Evolutionary conservation across 2,329 filamentous ascomycete species (phyloP), one percentile per base, ranked within the genome.

Genomic region (Talaromyces sp.): DNA sequence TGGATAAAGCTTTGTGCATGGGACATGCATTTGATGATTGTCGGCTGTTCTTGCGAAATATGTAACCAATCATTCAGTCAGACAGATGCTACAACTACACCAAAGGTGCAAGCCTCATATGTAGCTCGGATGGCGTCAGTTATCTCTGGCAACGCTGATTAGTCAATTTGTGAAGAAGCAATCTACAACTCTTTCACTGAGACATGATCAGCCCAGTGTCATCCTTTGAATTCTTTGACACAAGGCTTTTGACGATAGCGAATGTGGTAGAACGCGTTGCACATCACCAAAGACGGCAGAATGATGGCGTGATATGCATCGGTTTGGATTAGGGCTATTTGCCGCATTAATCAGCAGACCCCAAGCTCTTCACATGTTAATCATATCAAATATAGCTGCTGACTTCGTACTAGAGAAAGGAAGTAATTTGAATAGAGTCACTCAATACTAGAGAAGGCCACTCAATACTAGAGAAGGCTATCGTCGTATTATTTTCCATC

Each of bases 1-100:
- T 52, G 16, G 25, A 12, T 4, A 21, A 14, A 48, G 21, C 23
- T 25, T 48, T 48, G 23, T 6, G 21, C 44, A 48, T 48, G 21
- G 44, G 44, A 48, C 23, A 72, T 73, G 55, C 31, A 42, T 57
- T 31, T 23, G 55, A 31, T 25, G 31, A 52, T 55, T 23, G 11
- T 7, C n/a, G 18, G 21, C 42, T 9, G n/a, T 40, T 21, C 33
- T 62, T 59, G 39, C 54, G 55, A 50, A 40, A 39, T 39, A 48
- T 58, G 14, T 7, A 28, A 11, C 58, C 58, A 60, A 50, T 60
- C 31, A 60, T 8, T 11, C 14, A 2, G 1, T 16, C 37, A 35
- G 9, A 37, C 31, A n/a, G 5, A 35, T 21, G 28, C 2, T 54
- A 9, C 14, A 35, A 23, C n/a, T 33, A 7, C 6, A 35, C n/a